Evolutionary conservation across 805 yeast species (phyloP), one percentile per base, ranked within the genome.

Genomic region (Candida easanensis): DNA sequence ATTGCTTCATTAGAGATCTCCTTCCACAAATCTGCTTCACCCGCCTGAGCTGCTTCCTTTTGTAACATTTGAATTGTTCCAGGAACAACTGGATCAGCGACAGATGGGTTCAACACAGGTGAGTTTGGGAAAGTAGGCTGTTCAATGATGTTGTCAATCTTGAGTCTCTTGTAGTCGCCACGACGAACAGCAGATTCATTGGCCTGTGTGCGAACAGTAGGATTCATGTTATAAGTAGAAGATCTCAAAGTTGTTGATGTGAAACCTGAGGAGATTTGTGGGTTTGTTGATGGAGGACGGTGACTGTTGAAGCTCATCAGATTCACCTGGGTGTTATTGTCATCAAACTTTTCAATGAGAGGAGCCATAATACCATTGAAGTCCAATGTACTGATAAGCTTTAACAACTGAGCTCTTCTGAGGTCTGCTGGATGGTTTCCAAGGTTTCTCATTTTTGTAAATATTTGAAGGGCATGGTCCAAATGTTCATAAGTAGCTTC

Each of bases 401-500:
- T 81, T 44, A 85, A 64, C 21, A 85, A 62, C 54, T 85, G 95
- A 0, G 84, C 87, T 43, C 88, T 67, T 57, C 91, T 70, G 20
- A 84, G 61, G 6, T 85, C 84, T 0, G 93, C 91, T 1, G 93
- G 91, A 57, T 83, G 83, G 57, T 85, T 85, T 1, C 93, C 93
- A 38, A 84, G 63, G 44, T 78, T 79, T 55, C 84, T 76, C 93
- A 85, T 85, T 54, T 75, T 79, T 3, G 88, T 82, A 53, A 85
- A 83, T 5, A 84, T 76, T 9, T 64, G 68, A 32, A 85, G 64
- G 0, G 91, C 86, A 60, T 84, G 88, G 58, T 84, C 90, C 41
- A 85, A 63, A 57, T 84, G 88, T 35, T 74, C 80, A 36, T 73
- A 68, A 0, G 91, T 84, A 22, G 85, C 87, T 20, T 83, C 87